A percentile compares a stretch with the other conserved stretches of the same genome.
Evolutionary conservation across 2,329 filamentous ascomycete species (phyloP).

Genomic region (Blastomyces emzantsi): DNA sequence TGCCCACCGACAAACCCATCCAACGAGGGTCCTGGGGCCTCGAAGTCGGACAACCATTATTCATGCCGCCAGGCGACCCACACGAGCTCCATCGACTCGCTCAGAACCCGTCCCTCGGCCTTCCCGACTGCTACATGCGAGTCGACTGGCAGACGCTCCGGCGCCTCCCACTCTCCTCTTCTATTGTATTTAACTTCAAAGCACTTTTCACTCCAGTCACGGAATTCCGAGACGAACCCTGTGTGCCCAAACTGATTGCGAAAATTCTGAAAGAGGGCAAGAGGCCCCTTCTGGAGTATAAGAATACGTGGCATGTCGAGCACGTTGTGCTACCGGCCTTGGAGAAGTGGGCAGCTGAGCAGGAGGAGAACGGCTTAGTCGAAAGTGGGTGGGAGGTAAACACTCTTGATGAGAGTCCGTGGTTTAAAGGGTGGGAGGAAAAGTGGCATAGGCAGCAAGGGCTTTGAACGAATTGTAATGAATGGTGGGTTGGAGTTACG

Average conservation of each 20-base stretch:
- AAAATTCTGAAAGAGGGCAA: slow-evolving; percentile 66
- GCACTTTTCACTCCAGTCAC: slow-evolving; percentile 67
- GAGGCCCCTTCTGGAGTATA: slow-evolving; percentile 64
- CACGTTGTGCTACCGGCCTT: slow-evolving; percentile 60
- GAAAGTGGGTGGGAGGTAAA: slow-evolving; percentile 54
- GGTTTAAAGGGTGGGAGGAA: slow-evolving; percentile 65
- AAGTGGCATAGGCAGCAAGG: slow-evolving; percentile 62
- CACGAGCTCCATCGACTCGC: slow-evolving; percentile 51
- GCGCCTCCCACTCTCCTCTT: slow-evolving; percentile 64
- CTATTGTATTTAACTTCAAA: slow-evolving; percentile 81
- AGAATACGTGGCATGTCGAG: slow-evolving; percentile 71
- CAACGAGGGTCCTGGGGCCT: slow-evolving; percentile 80
- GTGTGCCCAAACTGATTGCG: slow-evolving; percentile 58
- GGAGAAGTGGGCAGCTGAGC: slow-evolving; percentile 55
- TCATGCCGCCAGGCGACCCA: slow-evolving; percentile 60
- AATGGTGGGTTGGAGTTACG: background rate
- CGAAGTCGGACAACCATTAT: slow-evolving; percentile 65
- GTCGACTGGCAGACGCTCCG: slow-evolving; percentile 87
- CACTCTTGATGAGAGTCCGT: slow-evolving; percentile 67
- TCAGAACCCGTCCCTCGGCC: slow-evolving; percentile 49
- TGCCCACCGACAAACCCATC: slow-evolving; percentile 64
- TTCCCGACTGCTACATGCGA: slow-evolving; percentile 57
- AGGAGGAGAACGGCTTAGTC: slow-evolving; percentile 54
- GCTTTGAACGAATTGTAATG: slow-evolving; percentile 34
- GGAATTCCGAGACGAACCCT: slow-evolving; percentile 62